A percentile compares a stretch with the other conserved stretches of the same genome.
phyloP scores from a whole-genome alignment of 1,139 yeast genomes.

The Saccharomyces hybrid region DNA sequence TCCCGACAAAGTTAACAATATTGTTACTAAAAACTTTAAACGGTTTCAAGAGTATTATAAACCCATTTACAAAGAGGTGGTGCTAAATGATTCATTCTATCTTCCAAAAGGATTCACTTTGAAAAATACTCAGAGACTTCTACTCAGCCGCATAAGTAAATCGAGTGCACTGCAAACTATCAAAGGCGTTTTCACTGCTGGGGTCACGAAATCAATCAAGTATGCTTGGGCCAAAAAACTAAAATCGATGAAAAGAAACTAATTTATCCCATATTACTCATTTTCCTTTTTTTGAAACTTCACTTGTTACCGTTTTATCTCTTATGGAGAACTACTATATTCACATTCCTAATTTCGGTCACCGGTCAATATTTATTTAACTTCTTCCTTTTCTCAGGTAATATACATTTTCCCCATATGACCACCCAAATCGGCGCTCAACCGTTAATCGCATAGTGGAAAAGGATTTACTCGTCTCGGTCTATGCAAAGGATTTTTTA shows the following conservation, averaged over 20 bases:
- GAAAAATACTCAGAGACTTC: conserved; percentile 34
- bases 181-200: conserved; percentile 86
- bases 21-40: conserved; percentile 67
- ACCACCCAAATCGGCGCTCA: background rate
- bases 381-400: background rate
- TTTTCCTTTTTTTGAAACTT: background rate
- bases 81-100: conserved; percentile 28
- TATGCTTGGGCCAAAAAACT: conserved; percentile 73
- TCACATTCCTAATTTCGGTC: background rate
- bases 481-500: background rate
- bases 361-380: background rate
- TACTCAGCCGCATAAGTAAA: conserved; percentile 54
- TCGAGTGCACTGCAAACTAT: conserved; percentile 71
- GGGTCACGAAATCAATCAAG: conserved; percentile 58
- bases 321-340: background rate
- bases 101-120: conserved; percentile 35
- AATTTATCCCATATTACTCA: background rate
- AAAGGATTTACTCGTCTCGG: background rate
- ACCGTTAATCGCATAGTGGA: background rate
- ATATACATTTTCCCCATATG: background rate
- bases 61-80: conserved; percentile 51
- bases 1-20: conserved; percentile 79
- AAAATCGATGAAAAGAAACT: conserved; percentile 11
- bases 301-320: background rate
- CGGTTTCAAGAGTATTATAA: conserved; percentile 64